Evolutionary conservation across 73 alveolate genomes (phyloP).

Genomic region (Diophrys appendiculata): DNA sequence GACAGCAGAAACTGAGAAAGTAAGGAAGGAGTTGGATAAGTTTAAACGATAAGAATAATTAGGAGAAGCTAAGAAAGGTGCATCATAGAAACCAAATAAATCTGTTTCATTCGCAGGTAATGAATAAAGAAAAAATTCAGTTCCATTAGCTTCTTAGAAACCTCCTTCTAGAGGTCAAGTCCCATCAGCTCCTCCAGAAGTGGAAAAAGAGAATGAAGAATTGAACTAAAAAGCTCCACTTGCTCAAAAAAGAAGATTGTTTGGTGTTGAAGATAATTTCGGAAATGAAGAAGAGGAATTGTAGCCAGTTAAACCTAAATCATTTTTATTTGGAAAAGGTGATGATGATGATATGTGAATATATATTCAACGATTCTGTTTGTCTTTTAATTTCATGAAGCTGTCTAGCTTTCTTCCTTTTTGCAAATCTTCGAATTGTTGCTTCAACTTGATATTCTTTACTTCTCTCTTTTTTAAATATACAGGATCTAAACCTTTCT

Average conservation of each 20-base stretch:
- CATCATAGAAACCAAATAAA: too few relatives aligned
- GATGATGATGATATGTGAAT: background rate
- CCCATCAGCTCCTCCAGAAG: background rate
- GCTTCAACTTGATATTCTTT: background rate
- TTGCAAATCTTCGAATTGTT: conserved; percentile 8
- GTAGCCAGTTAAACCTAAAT: background rate
- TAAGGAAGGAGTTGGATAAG: background rate
- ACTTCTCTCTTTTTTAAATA: conserved; percentile 1
- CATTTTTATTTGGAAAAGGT: background rate
- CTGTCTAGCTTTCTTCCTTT: background rate
- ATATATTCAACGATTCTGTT: background rate
- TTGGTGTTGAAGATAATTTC: background rate
- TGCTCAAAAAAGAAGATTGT: background rate
- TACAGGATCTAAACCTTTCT: conserved; percentile 4
- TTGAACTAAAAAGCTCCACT: background rate
- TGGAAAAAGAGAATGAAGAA: background rate
- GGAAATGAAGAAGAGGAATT: background rate
- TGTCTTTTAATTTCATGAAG: too few relatives aligned
- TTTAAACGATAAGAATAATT: too few relatives aligned
- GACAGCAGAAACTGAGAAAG: background rate
- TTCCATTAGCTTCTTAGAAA: too few relatives aligned
- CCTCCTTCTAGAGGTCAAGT: too few relatives aligned
- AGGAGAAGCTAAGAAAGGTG: background rate
- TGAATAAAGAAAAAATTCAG: too few relatives aligned
- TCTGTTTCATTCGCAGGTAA: too few relatives aligned